Evolutionary conservation across 164 flowering plant species (phyloP).

Genomic region (Sextonia rubra): DNA sequence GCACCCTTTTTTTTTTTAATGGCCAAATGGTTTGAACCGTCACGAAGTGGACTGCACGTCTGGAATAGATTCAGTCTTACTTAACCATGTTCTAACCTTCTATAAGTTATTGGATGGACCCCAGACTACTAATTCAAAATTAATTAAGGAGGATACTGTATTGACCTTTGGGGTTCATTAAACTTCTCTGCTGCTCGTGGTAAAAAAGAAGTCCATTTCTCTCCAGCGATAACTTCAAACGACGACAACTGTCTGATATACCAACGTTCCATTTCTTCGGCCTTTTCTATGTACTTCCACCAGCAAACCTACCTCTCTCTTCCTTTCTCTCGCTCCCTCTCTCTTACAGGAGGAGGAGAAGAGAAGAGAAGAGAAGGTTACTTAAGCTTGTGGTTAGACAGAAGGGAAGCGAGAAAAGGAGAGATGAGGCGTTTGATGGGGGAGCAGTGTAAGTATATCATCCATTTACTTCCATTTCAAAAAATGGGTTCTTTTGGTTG

Average conservation of each 20-base stretch:
- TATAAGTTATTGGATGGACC: too few relatives aligned
- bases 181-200: too few relatives aligned
- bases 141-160: too few relatives aligned
- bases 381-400: not conserved
- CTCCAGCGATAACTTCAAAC: not conserved
- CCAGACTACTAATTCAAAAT: too few relatives aligned
- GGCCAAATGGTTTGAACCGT: too few relatives aligned
- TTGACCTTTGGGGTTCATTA: too few relatives aligned
- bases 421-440: not conserved
- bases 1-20: too few relatives aligned
- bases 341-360: not conserved
- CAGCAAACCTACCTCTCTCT: not conserved
- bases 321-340: not conserved
- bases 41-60: conserved; percentile 21
- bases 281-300: not conserved
- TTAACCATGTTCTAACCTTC: too few relatives aligned
- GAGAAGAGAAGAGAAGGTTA: not conserved
- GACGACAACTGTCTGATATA: not conserved
- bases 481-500: not conserved
- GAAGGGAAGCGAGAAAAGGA: not conserved
- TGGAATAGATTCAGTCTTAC: conserved; percentile 32
- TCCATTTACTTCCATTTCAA: not conserved
- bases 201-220: too few relatives aligned
- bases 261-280: not conserved
- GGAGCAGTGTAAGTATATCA: not conserved